A percentile compares a stretch with the other conserved stretches of the same genome.
These are phyloP conservation scores for Polytrichum formosum DNA, from an alignment of 225 moss, liverwort and hornwort species.

Conservation along the genomic window DNA sequence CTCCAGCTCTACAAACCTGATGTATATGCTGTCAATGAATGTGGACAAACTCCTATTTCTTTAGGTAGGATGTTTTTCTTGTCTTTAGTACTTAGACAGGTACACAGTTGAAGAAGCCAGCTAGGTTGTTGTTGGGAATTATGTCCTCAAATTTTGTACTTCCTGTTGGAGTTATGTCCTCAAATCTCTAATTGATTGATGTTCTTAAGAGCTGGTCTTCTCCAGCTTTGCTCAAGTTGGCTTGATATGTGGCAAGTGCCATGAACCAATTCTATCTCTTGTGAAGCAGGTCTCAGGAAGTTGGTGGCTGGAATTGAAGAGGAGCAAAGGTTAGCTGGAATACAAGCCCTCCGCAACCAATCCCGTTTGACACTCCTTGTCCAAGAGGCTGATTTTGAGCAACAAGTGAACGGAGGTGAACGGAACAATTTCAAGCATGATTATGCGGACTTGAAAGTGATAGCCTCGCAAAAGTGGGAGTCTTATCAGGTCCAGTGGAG, in stretches of 20 bases:
- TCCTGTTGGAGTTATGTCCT: too few relatives aligned
- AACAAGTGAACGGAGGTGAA: slow-evolving; percentile 28
- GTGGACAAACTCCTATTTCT: slow-evolving; percentile 82
- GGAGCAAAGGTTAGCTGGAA: slow-evolving; percentile 42
- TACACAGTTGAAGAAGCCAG: too few relatives aligned
- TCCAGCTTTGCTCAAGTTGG: slow-evolving; percentile 5
- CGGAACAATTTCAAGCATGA: slow-evolving; percentile 6
- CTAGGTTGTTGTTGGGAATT: too few relatives aligned
- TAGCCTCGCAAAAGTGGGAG: slow-evolving; percentile 54
- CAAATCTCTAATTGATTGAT: too few relatives aligned
- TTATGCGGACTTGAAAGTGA: too few relatives aligned
- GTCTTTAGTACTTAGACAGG: too few relatives aligned
- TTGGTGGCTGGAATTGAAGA: slow-evolving; percentile 56
- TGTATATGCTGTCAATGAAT: slow-evolving; percentile 71
- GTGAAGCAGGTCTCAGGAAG: slow-evolving; percentile 65
- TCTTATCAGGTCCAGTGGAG: slow-evolving; percentile 65
- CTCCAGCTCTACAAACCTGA: slow-evolving; percentile 82
- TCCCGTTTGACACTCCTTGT: slow-evolving; percentile 38
- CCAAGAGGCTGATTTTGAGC: slow-evolving; percentile 45
- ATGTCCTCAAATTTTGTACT: too few relatives aligned
- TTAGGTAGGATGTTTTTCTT: slow-evolving; percentile 41
- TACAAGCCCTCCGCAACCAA: slow-evolving; percentile 54
- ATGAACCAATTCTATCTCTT: background rate
- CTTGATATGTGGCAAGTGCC: slow-evolving; percentile 8
- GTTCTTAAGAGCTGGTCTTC: too few relatives aligned